Evolutionary conservation across 345 rosid species (phyloP).

Genomic region (Angophora floribunda): DNA sequence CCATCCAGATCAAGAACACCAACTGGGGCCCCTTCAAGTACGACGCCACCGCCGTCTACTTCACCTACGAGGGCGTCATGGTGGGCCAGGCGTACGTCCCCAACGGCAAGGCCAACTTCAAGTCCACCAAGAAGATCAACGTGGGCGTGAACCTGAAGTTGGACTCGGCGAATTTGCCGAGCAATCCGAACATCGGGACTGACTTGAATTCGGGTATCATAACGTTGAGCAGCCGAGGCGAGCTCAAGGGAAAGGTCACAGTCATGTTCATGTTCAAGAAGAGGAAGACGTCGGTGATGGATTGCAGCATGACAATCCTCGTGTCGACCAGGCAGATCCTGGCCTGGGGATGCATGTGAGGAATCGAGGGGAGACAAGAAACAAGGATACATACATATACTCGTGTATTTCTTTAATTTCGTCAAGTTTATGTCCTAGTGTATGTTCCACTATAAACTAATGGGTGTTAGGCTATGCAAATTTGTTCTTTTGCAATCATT

Average conservation of each 20-base stretch:
- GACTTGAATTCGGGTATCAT: slow-evolving; percentile 1
- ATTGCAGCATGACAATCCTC: background rate
- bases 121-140: slow-evolving; percentile 4
- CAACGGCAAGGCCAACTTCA: slow-evolving; percentile 4
- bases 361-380: background rate
- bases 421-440: background rate
- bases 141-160: background rate
- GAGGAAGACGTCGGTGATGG: slow-evolving; percentile 6
- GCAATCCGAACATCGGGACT: background rate
- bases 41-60: background rate
- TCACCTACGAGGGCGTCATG: background rate
- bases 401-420: background rate
- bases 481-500: background rate
- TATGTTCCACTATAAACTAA: background rate
- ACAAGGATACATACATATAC: background rate
- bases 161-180: background rate
- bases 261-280: slow-evolving; percentile 7
- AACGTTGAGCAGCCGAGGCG: background rate
- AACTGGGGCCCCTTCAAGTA: slow-evolving; percentile 11
- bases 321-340: background rate
- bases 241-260: background rate
- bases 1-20: slow-evolving; percentile 9
- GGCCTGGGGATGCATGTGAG: background rate
- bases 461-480: background rate
- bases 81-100: background rate